Percentiles rank a stretch among this genome's conserved stretches.
Evolutionary conservation across 768 basidiomycete species (phyloP).

Genomic region (Auriscalpium microsporum): DNA sequence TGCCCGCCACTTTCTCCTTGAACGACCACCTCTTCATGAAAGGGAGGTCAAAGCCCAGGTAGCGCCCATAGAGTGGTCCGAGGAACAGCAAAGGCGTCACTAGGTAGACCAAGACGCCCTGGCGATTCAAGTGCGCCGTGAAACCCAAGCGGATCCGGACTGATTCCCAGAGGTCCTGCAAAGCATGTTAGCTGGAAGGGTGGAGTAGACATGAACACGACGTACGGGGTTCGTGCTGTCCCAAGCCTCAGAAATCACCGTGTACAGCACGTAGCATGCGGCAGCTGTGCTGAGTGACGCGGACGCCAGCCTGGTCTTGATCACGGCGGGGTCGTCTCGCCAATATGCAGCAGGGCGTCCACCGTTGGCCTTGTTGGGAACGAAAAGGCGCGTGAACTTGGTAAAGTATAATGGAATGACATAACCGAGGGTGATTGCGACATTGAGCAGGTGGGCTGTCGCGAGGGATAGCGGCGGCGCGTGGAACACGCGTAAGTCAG

Average conservation of each 20-base stretch:
- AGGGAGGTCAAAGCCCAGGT: slow-evolving; percentile 40
- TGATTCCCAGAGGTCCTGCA: slow-evolving; percentile 16
- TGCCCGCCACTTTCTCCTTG: slow-evolving; percentile 27
- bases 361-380: slow-evolving; percentile 25
- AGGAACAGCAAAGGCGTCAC: slow-evolving; percentile 67
- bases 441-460: slow-evolving; percentile 45
- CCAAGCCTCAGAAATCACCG: slow-evolving; percentile 28
- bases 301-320: slow-evolving; percentile 66
- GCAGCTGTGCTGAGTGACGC: slow-evolving; percentile 54
- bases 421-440: slow-evolving; percentile 56
- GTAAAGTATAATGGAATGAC: slow-evolving; percentile 80
- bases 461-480: slow-evolving; percentile 17
- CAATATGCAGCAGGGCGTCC: slow-evolving; percentile 37
- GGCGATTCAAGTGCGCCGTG: slow-evolving; percentile 10
- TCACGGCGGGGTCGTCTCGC: slow-evolving; percentile 82
- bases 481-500: slow-evolving; percentile 14
- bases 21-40: slow-evolving; percentile 45
- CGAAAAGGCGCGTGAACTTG: slow-evolving; percentile 52
- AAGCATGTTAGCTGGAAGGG: background rate
- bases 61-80: slow-evolving; percentile 64
- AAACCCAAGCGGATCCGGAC: slow-evolving; percentile 13
- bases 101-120: slow-evolving; percentile 40
- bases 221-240: slow-evolving; percentile 14
- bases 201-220: background rate
- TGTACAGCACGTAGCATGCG: slow-evolving; percentile 45